These are phyloP conservation scores for Scenedesmus sp. DNA, from an alignment of 163 green algal species.

Conservation along the genomic window DNA sequence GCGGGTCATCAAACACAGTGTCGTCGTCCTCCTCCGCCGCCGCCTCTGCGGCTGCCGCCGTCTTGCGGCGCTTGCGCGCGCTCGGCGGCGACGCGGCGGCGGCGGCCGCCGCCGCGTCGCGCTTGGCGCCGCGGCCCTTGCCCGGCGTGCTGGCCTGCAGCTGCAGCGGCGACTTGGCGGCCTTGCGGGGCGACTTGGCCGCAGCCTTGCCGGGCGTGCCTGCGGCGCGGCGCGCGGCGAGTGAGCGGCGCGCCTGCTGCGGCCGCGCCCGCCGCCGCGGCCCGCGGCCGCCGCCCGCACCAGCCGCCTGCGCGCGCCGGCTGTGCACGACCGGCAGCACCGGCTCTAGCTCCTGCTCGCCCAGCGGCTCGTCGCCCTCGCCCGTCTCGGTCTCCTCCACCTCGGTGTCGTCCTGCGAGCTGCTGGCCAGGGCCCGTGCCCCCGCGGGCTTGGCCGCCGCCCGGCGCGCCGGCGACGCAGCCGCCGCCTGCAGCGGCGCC, in stretches of 20 bases:
- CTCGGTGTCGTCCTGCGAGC: not conserved
- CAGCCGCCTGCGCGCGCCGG: too few species aligned
- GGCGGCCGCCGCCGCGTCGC: conserved; percentile 6
- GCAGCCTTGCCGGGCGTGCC: too few species aligned
- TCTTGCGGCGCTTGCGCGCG: conserved; percentile 10
- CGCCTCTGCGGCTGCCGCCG: conserved; percentile 9
- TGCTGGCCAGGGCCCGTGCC: conserved; percentile 6
- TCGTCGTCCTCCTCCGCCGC: not conserved
- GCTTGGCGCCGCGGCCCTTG: not conserved
- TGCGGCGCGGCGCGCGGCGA: too few species aligned
- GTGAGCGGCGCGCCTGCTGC: too few species aligned
- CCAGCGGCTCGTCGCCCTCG: not conserved
- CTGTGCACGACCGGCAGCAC: conserved; percentile 6
- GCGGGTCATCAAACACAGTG: not conserved
- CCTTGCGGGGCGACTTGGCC: not conserved
- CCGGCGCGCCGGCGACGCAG: too few species aligned
- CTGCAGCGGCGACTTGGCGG: conserved; percentile 23
- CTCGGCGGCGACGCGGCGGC: not conserved
- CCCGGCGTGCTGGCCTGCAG: not conserved
- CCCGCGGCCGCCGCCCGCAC: too few species aligned
- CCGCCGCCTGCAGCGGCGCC: not conserved
- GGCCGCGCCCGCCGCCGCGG: too few species aligned
- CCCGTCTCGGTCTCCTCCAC: conserved; percentile 20
- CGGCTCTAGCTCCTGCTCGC: conserved; percentile 12
- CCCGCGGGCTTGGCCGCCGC: too few species aligned